Conservation (phyloP, 176 grass and related monocot genomes). For the Carex scoparia region DNA sequence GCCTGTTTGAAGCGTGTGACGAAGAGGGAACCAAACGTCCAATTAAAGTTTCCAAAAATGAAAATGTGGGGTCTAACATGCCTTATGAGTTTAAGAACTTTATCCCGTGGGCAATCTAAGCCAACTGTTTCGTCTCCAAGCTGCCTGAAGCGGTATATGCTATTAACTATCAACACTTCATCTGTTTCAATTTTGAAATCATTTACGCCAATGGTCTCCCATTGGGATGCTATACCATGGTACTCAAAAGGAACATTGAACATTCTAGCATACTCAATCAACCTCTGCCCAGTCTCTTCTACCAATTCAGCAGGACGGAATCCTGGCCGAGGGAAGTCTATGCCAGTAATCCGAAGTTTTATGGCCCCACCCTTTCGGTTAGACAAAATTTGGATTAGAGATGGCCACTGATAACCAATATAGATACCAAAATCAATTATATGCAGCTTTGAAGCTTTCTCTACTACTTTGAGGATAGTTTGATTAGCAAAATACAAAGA, state of each 20-base stretch:
- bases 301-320: slow-evolving; percentile 30
- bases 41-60: slow-evolving; percentile 30
- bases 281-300: slow-evolving; percentile 30
- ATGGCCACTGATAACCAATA: slow-evolving; percentile 19
- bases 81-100: slow-evolving; percentile 33
- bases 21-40: slow-evolving; percentile 32
- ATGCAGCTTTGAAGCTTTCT: slow-evolving; percentile 19
- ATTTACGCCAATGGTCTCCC: slow-evolving; percentile 23
- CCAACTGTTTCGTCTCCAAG: slow-evolving; percentile 27
- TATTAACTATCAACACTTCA: slow-evolving; percentile 34
- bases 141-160: slow-evolving; percentile 28
- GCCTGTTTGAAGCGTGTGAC: slow-evolving; percentile 33
- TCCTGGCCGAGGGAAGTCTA: slow-evolving; percentile 30
- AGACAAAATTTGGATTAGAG: slow-evolving; percentile 16
- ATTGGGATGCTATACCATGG: slow-evolving; percentile 25
- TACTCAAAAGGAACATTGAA: slow-evolving; percentile 44
- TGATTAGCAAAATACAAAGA: neutral
- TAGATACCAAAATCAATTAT: slow-evolving; percentile 27
- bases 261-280: slow-evolving; percentile 35
- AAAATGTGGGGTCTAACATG: slow-evolving; percentile 29
- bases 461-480: slow-evolving; percentile 12
- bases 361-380: neutral
- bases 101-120: slow-evolving; percentile 34
- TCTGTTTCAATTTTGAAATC: slow-evolving; percentile 29
- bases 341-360: slow-evolving; percentile 25